Percentiles rank a stretch among this genome's conserved stretches.
phyloP scores from a whole-genome alignment of 345 rosid genomes.

The Sisymbrium altissimum region DNA sequence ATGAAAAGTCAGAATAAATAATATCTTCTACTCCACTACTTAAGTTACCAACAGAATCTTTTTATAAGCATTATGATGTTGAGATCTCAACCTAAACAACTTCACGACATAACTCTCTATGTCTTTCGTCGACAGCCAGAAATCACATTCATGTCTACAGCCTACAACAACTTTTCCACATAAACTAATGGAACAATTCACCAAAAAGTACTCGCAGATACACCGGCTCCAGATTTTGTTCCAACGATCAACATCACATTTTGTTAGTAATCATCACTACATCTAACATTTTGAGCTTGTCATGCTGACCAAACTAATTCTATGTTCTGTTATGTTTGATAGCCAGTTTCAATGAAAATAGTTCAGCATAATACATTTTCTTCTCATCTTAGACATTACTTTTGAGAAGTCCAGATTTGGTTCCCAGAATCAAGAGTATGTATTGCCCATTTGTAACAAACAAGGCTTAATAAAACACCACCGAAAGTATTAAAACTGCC shows the following conservation, averaged over 20 bases:
- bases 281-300: not conserved
- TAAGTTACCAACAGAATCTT: slow-evolving; percentile 27
- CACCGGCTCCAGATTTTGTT: not conserved
- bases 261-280: slow-evolving; percentile 1
- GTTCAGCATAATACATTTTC: not conserved
- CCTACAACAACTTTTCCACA: slow-evolving; percentile 12
- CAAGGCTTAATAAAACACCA: slow-evolving; percentile 9
- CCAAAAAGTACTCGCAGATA: not conserved
- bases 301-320: not conserved
- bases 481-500: slow-evolving; percentile 10
- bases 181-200: not conserved
- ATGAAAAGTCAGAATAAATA: slow-evolving; percentile 11
- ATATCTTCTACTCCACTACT: slow-evolving; percentile 37
- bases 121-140: slow-evolving; percentile 11
- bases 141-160: not conserved
- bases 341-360: not conserved
- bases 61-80: slow-evolving; percentile 25
- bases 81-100: slow-evolving; percentile 32
- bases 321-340: not conserved
- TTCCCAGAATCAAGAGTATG: not conserved
- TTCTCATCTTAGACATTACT: not conserved
- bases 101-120: not conserved
- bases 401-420: not conserved
- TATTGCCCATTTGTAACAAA: not conserved
- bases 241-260: not conserved